These are phyloP conservation scores for Baudoinia panamericana DNA, from an alignment of 495 filamentous ascomycete species.

Conservation along the genomic window DNA sequence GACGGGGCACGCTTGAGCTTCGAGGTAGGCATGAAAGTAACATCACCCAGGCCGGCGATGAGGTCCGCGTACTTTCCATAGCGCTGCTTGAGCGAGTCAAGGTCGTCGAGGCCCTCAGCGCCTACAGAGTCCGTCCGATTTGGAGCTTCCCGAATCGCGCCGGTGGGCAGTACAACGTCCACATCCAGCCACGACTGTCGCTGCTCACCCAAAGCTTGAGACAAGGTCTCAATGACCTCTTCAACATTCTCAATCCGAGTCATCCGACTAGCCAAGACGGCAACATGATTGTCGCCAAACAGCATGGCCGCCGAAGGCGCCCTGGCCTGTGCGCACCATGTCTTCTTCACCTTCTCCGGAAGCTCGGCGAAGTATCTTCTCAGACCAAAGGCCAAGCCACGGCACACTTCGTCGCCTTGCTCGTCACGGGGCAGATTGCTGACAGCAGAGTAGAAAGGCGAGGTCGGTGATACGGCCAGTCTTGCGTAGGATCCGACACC, in stretches of 20 bases:
- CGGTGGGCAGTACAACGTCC: constrained; percentile 70
- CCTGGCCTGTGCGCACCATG: constrained; percentile 31
- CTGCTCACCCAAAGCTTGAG: constrained; percentile 60
- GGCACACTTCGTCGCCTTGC: constrained; percentile 82
- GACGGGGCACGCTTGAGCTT: constrained; percentile 79
- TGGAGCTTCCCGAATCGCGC: constrained; percentile 47
- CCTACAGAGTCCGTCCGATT: constrained; percentile 30
- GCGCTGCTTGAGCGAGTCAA: constrained; percentile 47
- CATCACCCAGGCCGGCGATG: constrained; percentile 64
- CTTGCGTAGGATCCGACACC: constrained; percentile 80
- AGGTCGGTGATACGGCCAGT: constrained; percentile 80
- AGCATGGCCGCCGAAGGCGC: constrained; percentile 49
- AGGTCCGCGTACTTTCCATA: constrained; percentile 64
- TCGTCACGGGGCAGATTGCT: constrained; percentile 82
- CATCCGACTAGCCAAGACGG: constrained; percentile 74
- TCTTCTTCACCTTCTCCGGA: constrained; percentile 58
- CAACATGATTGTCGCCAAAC: constrained; percentile 88
- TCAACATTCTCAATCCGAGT: constrained; percentile 57
- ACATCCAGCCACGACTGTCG: constrained; percentile 72
- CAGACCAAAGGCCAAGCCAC: constrained; percentile 79
- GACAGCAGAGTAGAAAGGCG: constrained; percentile 88
- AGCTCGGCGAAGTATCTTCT: constrained; percentile 87
- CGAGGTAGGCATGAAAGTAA: constrained; percentile 76
- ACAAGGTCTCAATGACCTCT: constrained; percentile 58
- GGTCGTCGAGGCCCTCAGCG: constrained; percentile 37